These are phyloP conservation scores for Globisporangium radiosum DNA, from an alignment of 352 stramenopile genomes.

Conservation along the genomic window DNA sequence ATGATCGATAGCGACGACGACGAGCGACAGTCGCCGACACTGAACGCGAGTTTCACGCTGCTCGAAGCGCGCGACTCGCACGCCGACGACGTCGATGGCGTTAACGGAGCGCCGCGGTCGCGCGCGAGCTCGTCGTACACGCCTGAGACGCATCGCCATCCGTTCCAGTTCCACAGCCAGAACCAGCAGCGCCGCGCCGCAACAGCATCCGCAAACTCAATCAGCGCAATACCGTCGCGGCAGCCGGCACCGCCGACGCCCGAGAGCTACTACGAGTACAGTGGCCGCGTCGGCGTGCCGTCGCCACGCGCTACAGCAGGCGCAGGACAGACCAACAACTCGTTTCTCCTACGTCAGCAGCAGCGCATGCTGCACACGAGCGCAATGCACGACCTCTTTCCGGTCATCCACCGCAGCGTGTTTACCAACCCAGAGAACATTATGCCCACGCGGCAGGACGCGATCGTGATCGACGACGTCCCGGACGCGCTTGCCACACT, in stretches of 20 bases:
- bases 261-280: constrained; percentile 4
- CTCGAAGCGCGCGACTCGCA: constrained; percentile 40
- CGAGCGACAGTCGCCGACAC: constrained; percentile 22
- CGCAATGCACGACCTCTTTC: constrained; percentile 64
- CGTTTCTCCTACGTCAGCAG: constrained; percentile 8
- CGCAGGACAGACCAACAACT: constrained; percentile 1
- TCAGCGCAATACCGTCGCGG: constrained; percentile 13
- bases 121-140: constrained; percentile 1
- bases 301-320: not conserved
- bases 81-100: constrained; percentile 1
- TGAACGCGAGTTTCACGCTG: constrained; percentile 57
- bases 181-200: constrained; percentile 13
- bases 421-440: constrained; percentile 76
- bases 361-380: constrained; percentile 11
- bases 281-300: not conserved
- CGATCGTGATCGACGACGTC: constrained; percentile 68
- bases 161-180: constrained; percentile 12
- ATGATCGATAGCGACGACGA: not conserved
- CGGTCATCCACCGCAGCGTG: constrained; percentile 42
- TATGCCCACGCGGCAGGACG: constrained; percentile 62
- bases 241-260: constrained; percentile 1
- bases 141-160: constrained; percentile 2
- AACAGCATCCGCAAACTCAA: constrained; percentile 13
- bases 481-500: constrained; percentile 18
- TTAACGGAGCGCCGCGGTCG: not conserved